These are phyloP conservation scores for Rubia balearica DNA, from an alignment of 305 asterid species.

Conservation along the genomic window DNA sequence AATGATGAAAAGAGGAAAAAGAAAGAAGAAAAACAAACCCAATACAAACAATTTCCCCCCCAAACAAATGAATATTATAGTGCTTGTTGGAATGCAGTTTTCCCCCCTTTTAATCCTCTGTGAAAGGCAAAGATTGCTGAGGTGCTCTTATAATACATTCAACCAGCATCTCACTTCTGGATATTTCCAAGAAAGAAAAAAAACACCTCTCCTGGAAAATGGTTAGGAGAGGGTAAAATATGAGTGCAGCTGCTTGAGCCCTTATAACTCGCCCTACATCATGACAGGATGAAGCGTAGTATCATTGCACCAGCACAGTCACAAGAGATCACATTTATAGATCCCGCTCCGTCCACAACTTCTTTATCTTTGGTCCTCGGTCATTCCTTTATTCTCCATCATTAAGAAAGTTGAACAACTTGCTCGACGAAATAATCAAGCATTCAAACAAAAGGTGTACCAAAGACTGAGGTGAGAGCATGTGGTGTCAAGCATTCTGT, in stretches of 20 bases:
- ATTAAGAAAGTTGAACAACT: not conserved
- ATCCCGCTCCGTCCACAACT: not conserved
- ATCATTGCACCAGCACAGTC: too few relatives aligned
- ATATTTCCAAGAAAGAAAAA: not conserved
- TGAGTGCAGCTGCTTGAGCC: not conserved
- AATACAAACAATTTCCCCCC: too few relatives aligned
- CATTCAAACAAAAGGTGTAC: not conserved
- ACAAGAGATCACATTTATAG: constrained; percentile 2
- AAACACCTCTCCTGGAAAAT: not conserved
- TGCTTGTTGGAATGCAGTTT: too few relatives aligned
- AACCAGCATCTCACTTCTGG: not conserved
- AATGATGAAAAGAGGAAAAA: too few relatives aligned
- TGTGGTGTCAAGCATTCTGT: not conserved
- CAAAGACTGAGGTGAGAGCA: not conserved
- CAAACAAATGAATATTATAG: too few relatives aligned
- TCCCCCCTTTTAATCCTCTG: too few relatives aligned
- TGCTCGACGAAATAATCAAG: not conserved
- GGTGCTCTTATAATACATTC: not conserved
- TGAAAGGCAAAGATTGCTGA: too few relatives aligned
- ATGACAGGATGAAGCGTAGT: not conserved
- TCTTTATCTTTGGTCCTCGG: not conserved
- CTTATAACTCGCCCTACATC: not conserved
- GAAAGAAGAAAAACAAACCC: too few relatives aligned
- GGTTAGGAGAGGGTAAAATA: not conserved
- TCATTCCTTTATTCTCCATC: not conserved